Conservation (phyloP, 163 green algal species). For the Smithsoniella earleae region DNA sequence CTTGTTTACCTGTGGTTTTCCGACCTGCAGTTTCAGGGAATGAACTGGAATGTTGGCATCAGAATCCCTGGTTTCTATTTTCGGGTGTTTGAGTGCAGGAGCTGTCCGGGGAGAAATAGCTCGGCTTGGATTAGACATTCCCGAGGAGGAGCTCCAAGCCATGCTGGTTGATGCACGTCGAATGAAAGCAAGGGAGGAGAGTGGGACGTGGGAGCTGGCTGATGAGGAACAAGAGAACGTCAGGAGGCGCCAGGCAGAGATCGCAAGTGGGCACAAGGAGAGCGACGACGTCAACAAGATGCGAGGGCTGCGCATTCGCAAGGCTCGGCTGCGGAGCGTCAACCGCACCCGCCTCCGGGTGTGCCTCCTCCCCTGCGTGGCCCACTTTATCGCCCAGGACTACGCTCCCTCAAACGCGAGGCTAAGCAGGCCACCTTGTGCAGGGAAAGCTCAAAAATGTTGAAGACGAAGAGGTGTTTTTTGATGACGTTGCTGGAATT, state of each 20-base stretch:
- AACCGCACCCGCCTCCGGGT: slow-evolving; percentile 19
- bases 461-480: slow-evolving; percentile 35
- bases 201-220: not conserved
- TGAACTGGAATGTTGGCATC: no score
- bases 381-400: no score
- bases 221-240: slow-evolving; percentile 29
- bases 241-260: slow-evolving; percentile 13
- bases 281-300: slow-evolving; percentile 25
- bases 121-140: not conserved
- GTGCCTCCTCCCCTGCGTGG: not conserved
- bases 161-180: slow-evolving; percentile 19
- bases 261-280: slow-evolving; percentile 8
- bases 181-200: not conserved
- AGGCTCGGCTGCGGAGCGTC: slow-evolving; percentile 26
- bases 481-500: slow-evolving; percentile 77
- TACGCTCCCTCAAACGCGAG: no score
- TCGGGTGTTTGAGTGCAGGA: no score
- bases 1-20: no score
- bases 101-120: not conserved
- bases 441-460: slow-evolving; percentile 30
- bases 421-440: no score
- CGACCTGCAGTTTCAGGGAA: no score
- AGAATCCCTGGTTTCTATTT: no score
- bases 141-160: slow-evolving; percentile 22
- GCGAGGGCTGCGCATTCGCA: slow-evolving; percentile 14